Evolutionary conservation across 148 eudicot species (phyloP).

Genomic region (Vaccinium macrocarpon): DNA sequence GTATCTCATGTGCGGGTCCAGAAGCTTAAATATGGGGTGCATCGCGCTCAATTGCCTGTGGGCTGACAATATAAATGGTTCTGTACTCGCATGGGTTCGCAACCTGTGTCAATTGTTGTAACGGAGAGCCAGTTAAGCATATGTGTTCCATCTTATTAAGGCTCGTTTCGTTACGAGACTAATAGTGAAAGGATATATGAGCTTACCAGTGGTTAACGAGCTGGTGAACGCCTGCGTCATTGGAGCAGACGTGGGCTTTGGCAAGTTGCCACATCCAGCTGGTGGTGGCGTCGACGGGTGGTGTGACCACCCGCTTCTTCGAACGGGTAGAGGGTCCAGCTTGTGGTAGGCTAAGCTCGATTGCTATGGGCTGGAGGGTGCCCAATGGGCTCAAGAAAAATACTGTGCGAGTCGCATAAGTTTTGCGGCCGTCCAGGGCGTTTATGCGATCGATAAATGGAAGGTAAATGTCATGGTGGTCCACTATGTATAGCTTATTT

Average conservation of each 20-base stretch:
- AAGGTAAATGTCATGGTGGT: conserved; percentile 80
- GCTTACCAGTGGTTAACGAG: conserved; percentile 85
- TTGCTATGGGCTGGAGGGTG: conserved; percentile 89
- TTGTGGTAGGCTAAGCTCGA: conserved; percentile 79
- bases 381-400: conserved; percentile 65
- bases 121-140: neutral
- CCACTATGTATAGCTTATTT: conserved; percentile 68
- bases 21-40: conserved; percentile 90
- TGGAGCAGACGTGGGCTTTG: conserved; percentile 91
- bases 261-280: conserved; percentile 91
- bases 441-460: conserved; percentile 82
- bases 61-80: conserved; percentile 84
- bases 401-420: conserved; percentile 82
- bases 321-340: conserved; percentile 46
- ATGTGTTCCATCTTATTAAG: neutral
- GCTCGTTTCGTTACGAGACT: neutral
- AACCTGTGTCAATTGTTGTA: conserved; percentile 38
- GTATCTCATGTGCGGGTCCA: conserved; percentile 98
- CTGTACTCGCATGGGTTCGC: conserved; percentile 73
- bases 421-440: conserved; percentile 74
- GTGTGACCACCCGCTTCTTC: conserved; percentile 72
- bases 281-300: conserved; percentile 75
- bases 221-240: conserved; percentile 94
- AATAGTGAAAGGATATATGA: neutral
- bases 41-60: conserved; percentile 83